phyloP scores from a whole-genome alignment of 108 stramenopile species.

The Schizochytrium sp. region DNA sequence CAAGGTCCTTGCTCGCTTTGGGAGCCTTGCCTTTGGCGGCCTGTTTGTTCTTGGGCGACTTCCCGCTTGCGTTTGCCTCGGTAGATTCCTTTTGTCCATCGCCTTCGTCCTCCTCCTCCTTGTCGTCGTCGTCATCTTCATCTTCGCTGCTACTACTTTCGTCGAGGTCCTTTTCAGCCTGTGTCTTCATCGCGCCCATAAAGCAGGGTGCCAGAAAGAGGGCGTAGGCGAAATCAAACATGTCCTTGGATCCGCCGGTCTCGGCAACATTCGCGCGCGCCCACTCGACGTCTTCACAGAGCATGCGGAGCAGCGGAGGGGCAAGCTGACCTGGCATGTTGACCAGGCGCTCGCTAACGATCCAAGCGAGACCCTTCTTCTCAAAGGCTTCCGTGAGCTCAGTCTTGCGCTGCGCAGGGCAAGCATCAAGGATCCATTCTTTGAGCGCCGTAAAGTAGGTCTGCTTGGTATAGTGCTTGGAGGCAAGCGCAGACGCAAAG shows the following conservation, averaged over 20 bases:
- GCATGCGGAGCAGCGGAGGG: not conserved
- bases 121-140: not conserved
- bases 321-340: conserved; percentile 20
- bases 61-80: no score
- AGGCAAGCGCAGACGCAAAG: conserved; percentile 14
- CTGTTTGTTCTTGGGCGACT: not conserved
- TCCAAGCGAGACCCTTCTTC: not conserved
- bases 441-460: not conserved
- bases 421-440: not conserved
- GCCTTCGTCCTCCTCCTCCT: not conserved
- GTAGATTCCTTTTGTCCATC: not conserved
- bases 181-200: not conserved
- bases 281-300: conserved; percentile 20
- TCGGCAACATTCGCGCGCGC: not conserved
- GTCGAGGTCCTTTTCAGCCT: not conserved
- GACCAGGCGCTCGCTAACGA: conserved; percentile 20
- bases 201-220: conserved; percentile 3
- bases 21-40: not conserved
- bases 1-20: not conserved
- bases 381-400: not conserved
- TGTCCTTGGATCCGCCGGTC: not conserved
- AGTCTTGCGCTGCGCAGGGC: not conserved
- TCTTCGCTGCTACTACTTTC: not conserved
- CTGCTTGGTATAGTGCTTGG: not conserved
- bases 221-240: not conserved